Conservation (phyloP, 2,329 filamentous ascomycete species). For the Phyllosticta ampelicida region DNA sequence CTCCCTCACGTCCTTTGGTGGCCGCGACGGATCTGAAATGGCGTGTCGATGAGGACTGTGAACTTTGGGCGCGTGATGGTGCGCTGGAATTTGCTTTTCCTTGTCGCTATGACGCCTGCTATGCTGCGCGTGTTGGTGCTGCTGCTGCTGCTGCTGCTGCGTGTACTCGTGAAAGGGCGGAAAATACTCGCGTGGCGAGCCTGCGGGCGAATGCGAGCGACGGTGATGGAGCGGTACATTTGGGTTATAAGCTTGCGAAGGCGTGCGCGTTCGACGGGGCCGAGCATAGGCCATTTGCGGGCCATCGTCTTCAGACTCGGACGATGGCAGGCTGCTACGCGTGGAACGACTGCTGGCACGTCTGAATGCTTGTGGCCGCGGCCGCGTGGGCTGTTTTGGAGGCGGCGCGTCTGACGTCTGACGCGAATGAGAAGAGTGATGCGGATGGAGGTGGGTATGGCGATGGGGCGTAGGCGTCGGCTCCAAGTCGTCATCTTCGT, state of each 20-base stretch:
- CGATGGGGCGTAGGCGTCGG: constrained; percentile 16
- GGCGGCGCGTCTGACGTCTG: background rate
- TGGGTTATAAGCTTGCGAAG: constrained; percentile 2
- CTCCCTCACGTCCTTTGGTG: background rate
- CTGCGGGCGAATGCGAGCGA: constrained; percentile 32
- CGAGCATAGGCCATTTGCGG: background rate
- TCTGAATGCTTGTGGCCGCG: background rate
- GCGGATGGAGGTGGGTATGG: constrained; percentile 13
- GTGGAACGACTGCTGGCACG: background rate
- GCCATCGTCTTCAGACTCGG: background rate
- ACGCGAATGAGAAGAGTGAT: background rate
- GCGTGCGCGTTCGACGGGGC: background rate
- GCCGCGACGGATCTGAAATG: constrained; percentile 1
- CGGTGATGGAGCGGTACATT: constrained; percentile 28
- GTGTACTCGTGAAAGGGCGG: constrained; percentile 21
- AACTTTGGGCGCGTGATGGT: background rate
- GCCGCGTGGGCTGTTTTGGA: constrained; percentile 1
- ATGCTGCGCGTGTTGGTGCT: background rate
- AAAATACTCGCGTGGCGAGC: constrained; percentile 29
- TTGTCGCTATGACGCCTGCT: constrained; percentile 12
- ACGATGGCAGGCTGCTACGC: constrained; percentile 4
- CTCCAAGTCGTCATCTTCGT: constrained; percentile 1
- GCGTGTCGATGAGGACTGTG: constrained; percentile 3
- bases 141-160: constrained; percentile 6
- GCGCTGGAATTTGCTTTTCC: background rate